Conservation (phyloP, 2,329 filamentous ascomycete genomes). For the Pseudogymnoascus sp. region DNA sequence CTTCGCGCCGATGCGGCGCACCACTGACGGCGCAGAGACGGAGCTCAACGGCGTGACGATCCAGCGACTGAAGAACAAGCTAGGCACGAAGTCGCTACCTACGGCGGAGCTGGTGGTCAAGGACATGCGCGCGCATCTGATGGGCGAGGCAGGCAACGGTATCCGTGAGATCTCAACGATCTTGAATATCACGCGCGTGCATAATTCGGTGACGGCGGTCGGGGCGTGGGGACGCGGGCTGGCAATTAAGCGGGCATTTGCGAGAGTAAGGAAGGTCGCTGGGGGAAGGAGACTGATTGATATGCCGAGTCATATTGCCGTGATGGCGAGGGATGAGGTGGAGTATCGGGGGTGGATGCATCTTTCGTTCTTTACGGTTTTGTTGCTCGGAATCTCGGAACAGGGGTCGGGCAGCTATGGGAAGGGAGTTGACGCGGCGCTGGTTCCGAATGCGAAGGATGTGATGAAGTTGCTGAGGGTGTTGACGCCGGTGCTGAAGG, state of each 20-base stretch:
- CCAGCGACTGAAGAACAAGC: constrained; percentile 62
- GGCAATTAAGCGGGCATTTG: constrained; percentile 48
- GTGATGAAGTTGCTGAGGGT: constrained; percentile 41
- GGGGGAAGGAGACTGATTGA: constrained; percentile 38
- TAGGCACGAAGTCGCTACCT: constrained; percentile 60
- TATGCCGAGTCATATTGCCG: constrained; percentile 48
- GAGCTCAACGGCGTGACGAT: constrained; percentile 60
- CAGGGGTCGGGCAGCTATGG: constrained; percentile 26
- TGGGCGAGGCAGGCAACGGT: constrained; percentile 58
- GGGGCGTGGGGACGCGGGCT: constrained; percentile 48
- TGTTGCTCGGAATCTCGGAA: constrained; percentile 47
- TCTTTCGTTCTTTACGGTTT: constrained; percentile 44
- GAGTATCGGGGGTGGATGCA: constrained; percentile 50
- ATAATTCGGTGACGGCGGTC: constrained; percentile 45
- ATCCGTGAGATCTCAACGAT: constrained; percentile 60
- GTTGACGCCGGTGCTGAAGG: constrained; percentile 52
- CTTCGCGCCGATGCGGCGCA: constrained; percentile 50
- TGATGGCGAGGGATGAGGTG: constrained; percentile 45
- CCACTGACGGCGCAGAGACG: constrained; percentile 16
- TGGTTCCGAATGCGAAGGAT: constrained; percentile 30
- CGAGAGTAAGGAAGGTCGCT: constrained; percentile 45
- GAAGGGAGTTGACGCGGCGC: constrained; percentile 19
- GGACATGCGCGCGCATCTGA: constrained; percentile 53
- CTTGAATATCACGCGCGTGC: constrained; percentile 56
- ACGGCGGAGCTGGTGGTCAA: constrained; percentile 63